Base-by-base conservation (phyloP, 208 protist species). In the Crithidia acanthocephali region DNA sequence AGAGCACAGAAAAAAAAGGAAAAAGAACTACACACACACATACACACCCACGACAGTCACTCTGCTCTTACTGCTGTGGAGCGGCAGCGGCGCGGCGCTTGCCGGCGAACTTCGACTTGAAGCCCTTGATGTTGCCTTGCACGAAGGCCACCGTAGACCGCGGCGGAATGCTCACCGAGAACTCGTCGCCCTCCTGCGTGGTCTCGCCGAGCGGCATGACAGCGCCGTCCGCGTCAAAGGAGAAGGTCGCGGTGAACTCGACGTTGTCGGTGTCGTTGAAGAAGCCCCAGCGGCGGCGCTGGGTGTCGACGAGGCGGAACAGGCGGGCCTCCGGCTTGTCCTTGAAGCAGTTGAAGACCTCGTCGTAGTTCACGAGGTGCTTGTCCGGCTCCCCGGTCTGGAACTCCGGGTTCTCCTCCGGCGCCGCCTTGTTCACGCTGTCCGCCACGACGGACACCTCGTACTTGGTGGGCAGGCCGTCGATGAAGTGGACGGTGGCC, bases 311-410 rank as follows among this genome's bases (percentile, higher is more conserved):
- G 45, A 94, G 74, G 50, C 88, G 88, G 71, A 85, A 94, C 32
- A 94, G 85, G 20, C 87, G 72, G 13, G 79, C 88, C 25, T 91
- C 84, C 27, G 82, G 85, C 33, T 76, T 76, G 60, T 85, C 79
- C 72, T 88, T 85, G 64, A 91, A 90, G 78, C 79, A 85, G n/a
- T 75, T 75, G 74, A 77, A 91, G 15, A 84, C 79, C 44, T 85
- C 65, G 64, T 87, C 66, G 66, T 84, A 73, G 52, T 72, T 64
- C 47, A 91, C 73, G n/a, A 91, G 52, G 45, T 35, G 30, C 20
- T 25, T 53, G 75, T 91, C 86, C 20, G 88, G 88, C 35, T 62
- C 72, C 20, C 72, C 74, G 57, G 84, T 84, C 58, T 77, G 69
- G 76, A 86, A 94, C 25, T 65, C 42, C 22, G 81, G 84, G 59